Conservation (phyloP, 495 filamentous ascomycete species). For the Penicillium steckii region DNA sequence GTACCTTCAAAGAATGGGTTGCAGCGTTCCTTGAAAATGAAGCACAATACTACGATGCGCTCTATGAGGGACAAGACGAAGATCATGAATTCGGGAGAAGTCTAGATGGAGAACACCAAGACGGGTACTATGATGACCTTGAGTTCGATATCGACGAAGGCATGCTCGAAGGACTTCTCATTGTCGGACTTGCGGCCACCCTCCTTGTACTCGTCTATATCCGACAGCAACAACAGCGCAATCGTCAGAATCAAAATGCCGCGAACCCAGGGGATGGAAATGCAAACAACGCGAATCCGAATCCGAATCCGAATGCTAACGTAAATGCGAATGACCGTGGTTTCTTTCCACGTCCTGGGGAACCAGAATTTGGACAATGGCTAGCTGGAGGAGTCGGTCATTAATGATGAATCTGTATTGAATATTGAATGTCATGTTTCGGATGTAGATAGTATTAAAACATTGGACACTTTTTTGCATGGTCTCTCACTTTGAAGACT, state of each 20-base stretch:
- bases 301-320: too few relatives aligned
- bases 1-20: slow-evolving; percentile 81
- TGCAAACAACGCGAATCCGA: slow-evolving; percentile 21
- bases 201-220: slow-evolving; percentile 80
- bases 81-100: slow-evolving; percentile 56
- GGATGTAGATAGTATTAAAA: slow-evolving; percentile 12
- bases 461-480: neutral
- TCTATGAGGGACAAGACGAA: slow-evolving; percentile 57
- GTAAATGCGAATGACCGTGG: slow-evolving; percentile 52
- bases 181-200: slow-evolving; percentile 71
- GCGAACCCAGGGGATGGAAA: slow-evolving; percentile 19
- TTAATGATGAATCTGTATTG: slow-evolving; percentile 52
- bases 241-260: slow-evolving; percentile 44
- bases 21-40: slow-evolving; percentile 75
- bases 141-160: slow-evolving; percentile 68
- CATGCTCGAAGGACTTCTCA: slow-evolving; percentile 80
- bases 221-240: slow-evolving; percentile 66
- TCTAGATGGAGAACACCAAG: slow-evolving; percentile 51
- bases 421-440: slow-evolving; percentile 13
- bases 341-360: slow-evolving; percentile 68
- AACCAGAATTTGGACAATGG: slow-evolving; percentile 73
- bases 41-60: slow-evolving; percentile 48
- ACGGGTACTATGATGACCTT: slow-evolving; percentile 65
- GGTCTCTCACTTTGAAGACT: neutral
- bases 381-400: slow-evolving; percentile 74